Conservation (phyloP, 495 filamentous ascomycete species). For the Xeromyces bisporus region DNA sequence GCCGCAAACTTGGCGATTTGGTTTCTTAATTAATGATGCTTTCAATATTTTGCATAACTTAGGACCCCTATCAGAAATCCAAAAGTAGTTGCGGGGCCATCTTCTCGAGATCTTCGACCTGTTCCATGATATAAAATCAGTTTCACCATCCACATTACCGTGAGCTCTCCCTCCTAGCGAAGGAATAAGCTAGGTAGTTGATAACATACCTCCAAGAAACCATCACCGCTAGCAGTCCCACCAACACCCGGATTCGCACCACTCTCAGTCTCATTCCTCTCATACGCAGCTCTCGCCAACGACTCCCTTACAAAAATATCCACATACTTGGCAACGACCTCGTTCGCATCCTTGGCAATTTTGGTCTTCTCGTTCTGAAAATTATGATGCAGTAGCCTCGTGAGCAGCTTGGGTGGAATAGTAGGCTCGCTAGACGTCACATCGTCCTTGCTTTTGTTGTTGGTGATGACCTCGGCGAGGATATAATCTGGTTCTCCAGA, state of each 20-base stretch:
- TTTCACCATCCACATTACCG: constrained; percentile 4
- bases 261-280: constrained; percentile 34
- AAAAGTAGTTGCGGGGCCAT: constrained; percentile 75
- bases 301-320: constrained; percentile 88
- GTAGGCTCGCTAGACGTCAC: constrained; percentile 26
- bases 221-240: constrained; percentile 23
- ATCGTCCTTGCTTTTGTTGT: constrained; percentile 10
- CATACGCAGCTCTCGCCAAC: constrained; percentile 60
- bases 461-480: constrained; percentile 28
- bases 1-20: no score
- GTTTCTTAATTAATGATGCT: no score
- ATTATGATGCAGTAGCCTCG: constrained; percentile 57
- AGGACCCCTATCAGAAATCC: constrained; percentile 71
- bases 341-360: constrained; percentile 65
- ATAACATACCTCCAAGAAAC: constrained; percentile 55
- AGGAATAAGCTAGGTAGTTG: neutral
- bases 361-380: constrained; percentile 54
- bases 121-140: neutral
- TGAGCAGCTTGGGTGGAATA: constrained; percentile 61
- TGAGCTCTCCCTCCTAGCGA: neutral
- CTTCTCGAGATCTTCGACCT: constrained; percentile 68
- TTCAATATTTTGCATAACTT: no score
- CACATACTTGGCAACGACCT: constrained; percentile 67
- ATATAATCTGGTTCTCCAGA: constrained; percentile 25
- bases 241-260: constrained; percentile 14